Percentiles rank a stretch among this genome's conserved stretches.
Evolutionary conservation across 1,284 basidiomycete species (phyloP).

Genomic region (Heterobasidion annosum): DNA sequence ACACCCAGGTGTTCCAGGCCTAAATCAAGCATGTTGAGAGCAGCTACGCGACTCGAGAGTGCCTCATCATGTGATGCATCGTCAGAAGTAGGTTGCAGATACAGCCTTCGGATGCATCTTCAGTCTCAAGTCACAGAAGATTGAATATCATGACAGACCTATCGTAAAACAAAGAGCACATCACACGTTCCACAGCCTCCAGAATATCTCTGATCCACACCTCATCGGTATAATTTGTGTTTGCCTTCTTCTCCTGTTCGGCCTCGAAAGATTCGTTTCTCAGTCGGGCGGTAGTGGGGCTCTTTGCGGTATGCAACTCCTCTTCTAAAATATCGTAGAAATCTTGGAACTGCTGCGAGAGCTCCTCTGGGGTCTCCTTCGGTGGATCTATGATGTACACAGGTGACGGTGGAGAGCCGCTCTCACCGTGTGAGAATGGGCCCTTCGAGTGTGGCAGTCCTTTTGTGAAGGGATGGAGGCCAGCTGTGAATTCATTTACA

Average conservation of each 20-base stretch:
- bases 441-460: slow-evolving; percentile 7
- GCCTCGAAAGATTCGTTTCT: slow-evolving; percentile 14
- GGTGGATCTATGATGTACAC: slow-evolving; percentile 12
- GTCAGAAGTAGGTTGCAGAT: slow-evolving; percentile 59
- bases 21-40: slow-evolving; percentile 84
- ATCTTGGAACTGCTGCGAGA: slow-evolving; percentile 58
- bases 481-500: slow-evolving; percentile 43
- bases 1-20: slow-evolving; percentile 83
- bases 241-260: slow-evolving; percentile 21
- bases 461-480: slow-evolving; percentile 42
- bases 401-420: slow-evolving; percentile 1
- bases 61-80: slow-evolving; percentile 85
- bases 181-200: slow-evolving; percentile 61
- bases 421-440: neutral
- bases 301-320: slow-evolving; percentile 29
- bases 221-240: slow-evolving; percentile 24
- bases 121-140: neutral
- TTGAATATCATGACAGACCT: slow-evolving; percentile 17
- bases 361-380: slow-evolving; percentile 37
- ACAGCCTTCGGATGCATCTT: slow-evolving; percentile 33
- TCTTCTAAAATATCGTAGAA: slow-evolving; percentile 62
- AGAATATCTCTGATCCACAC: slow-evolving; percentile 44
- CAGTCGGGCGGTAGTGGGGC: slow-evolving; percentile 16
- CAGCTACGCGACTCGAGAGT: slow-evolving; percentile 80
- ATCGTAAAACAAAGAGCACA: slow-evolving; percentile 61